Base-by-base conservation (phyloP, 768 basidiomycete species). In the Amylocystis lapponica region DNA sequence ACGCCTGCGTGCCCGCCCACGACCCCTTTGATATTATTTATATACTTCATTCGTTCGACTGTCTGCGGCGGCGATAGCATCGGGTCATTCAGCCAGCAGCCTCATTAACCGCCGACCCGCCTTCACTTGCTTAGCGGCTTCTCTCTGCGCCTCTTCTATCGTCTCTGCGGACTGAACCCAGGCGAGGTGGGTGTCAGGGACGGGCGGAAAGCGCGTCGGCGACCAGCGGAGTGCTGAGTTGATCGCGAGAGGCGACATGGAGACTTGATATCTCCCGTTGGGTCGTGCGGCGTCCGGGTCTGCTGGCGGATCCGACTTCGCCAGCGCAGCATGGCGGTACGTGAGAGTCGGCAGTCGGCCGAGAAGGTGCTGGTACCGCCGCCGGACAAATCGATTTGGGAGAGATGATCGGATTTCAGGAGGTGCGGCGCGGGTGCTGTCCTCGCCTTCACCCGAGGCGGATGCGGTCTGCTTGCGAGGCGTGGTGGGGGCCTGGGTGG, bases 291-390 rank as follows among this genome's bases (percentile, higher is more conserved):
- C 10, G 23, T 23, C 22, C 13, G 32, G 26, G 35, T 7, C 22
- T 32, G n/a, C 38, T 36, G 19, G 3, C 23, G 26, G 33, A 30
- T 21, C 7, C 9, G 17, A 7, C 5, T 16, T 19, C n/a, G 14
- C 33, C 21, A 19, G 38, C 31, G 38, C 8, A 26, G 41, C 10
- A 22, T 27, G 39, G 30, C 36, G 56, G 51, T 67, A 71, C 7
- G 61, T 66, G 12, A 88, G 63, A 25, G 78, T 63, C 1, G 87
- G 87, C 20, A 81, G 46, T n/a, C 69, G 71, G 6, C 67, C 66
- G 7, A 89, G 65, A n/a, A 89, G 69, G 20, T 69, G 65, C 40
- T 71, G 76, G 48, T 80, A 87, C 38, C 83, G 66, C 30, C 75
- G 64, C 19, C 69, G 67, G 37, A 77, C 46, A 29, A 61, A 65